Percentiles rank a stretch among this genome's conserved stretches.
phyloP scores from a whole-genome alignment of 1,284 basidiomycete genomes.

The Anthracocystis walkeri region DNA sequence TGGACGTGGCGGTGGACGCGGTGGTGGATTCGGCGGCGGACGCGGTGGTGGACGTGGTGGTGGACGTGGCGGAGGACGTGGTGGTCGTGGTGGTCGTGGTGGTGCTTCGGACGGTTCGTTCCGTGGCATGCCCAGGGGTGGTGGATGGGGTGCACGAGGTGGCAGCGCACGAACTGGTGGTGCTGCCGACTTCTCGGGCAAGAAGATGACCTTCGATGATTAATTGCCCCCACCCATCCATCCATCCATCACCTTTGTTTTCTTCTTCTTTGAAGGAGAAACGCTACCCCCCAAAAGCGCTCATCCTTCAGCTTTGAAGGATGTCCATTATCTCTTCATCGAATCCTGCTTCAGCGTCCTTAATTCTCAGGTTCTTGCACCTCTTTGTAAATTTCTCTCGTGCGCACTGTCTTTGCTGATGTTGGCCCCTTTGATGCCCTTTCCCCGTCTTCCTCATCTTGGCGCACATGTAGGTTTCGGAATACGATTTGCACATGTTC shows the following conservation, averaged over 20 bases:
- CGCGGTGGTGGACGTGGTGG: constrained; percentile 58
- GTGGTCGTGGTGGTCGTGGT: constrained; percentile 74
- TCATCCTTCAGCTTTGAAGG: constrained; percentile 18
- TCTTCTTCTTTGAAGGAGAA: background rate
- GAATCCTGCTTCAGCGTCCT: constrained; percentile 10
- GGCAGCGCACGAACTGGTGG: constrained; percentile 77
- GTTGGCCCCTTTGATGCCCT: background rate
- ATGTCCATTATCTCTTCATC: background rate
- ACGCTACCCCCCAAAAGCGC: constrained; percentile 35
- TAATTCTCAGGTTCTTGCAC: background rate
- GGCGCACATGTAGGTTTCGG: constrained; percentile 21
- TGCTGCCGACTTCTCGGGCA: constrained; percentile 80
- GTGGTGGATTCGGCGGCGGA: constrained; percentile 70
- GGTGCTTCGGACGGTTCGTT: constrained; percentile 72
- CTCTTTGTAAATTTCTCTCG: constrained; percentile 24
- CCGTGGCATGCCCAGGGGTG: constrained; percentile 69
- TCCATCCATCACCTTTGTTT: background rate
- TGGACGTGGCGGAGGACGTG: constrained; percentile 45
- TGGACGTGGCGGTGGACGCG: constrained; percentile 74
- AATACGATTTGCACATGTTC: constrained; percentile 2
- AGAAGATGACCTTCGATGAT: constrained; percentile 82
- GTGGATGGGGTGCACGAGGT: constrained; percentile 67
- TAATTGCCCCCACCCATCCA: constrained; percentile 9
- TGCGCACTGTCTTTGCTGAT: background rate
- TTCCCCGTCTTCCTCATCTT: constrained; percentile 18